Percentiles rank a stretch among this genome's conserved stretches.
Conservation (phyloP, 1,284 basidiomycete species). For the Austropuccinia psidii region DNA sequence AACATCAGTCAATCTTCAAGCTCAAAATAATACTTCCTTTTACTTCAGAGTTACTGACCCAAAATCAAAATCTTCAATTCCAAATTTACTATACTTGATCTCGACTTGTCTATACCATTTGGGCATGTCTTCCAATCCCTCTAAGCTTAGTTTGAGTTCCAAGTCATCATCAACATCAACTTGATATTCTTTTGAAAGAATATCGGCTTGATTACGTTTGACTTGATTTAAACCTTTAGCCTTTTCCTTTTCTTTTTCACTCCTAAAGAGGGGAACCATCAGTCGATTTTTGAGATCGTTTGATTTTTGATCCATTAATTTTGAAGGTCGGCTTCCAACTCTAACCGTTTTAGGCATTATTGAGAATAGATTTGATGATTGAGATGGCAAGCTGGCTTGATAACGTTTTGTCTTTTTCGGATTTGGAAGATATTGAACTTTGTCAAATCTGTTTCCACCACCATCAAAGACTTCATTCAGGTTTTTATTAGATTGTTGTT, state of each 20-base stretch:
- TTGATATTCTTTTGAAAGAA: constrained; percentile 37
- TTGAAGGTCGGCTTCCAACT: constrained; percentile 64
- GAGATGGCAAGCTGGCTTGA: constrained; percentile 19
- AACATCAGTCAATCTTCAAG: too few species aligned
- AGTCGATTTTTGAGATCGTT: constrained; percentile 49
- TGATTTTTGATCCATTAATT: constrained; percentile 47
- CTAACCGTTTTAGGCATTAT: neutral
- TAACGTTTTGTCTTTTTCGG: constrained; percentile 34
- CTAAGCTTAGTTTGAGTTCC: constrained; percentile 11
- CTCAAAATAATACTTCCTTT: neutral
- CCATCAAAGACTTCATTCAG: constrained; percentile 59
- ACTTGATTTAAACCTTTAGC: constrained; percentile 39
- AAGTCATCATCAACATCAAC: constrained; percentile 36
- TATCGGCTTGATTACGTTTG: constrained; percentile 4
- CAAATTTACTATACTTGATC: constrained; percentile 97
- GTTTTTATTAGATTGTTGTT: constrained; percentile 78
- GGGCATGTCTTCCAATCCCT: constrained; percentile 55
- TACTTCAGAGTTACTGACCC: constrained; percentile 54
- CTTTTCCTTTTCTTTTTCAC: constrained; percentile 58
- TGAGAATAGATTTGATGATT: neutral
- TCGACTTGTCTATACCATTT: constrained; percentile 82
- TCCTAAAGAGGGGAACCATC: constrained; percentile 65
- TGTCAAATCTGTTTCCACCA: constrained; percentile 60
- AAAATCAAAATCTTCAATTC: constrained; percentile 99
- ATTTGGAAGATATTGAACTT: constrained; percentile 32